Conservation (phyloP, 129 eudicot species). For the Tanacetum coccineum region DNA sequence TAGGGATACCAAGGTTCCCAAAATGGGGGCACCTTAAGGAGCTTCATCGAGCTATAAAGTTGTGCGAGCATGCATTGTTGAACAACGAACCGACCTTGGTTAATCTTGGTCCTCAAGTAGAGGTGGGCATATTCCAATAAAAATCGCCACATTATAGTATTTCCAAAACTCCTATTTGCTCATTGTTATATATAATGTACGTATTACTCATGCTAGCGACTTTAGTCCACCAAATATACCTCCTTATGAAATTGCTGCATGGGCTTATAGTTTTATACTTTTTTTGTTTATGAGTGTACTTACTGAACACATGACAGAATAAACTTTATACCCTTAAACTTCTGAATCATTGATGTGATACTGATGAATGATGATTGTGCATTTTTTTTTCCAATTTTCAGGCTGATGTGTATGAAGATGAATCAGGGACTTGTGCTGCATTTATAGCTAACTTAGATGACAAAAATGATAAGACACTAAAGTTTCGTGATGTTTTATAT, state of each 20-base stretch:
- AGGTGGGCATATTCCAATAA: constrained; percentile 35
- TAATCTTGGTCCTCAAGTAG: constrained; percentile 68
- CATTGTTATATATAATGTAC: background rate
- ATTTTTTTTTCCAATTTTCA: constrained; percentile 18
- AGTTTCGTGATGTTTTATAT: constrained; percentile 64
- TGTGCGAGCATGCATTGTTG: constrained; percentile 67
- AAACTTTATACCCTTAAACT: constrained; percentile 1
- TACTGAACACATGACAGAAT: background rate
- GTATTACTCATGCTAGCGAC: background rate
- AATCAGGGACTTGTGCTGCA: constrained; percentile 78
- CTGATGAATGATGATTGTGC: too few species aligned
- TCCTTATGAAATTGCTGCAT: constrained; percentile 8
- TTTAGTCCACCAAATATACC: background rate
- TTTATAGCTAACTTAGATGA: constrained; percentile 83
- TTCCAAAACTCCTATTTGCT: background rate
- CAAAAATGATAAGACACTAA: constrained; percentile 56
- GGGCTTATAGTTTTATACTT: background rate
- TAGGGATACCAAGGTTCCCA: constrained; percentile 88
- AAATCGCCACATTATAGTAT: too few species aligned
- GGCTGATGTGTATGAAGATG: constrained; percentile 79
- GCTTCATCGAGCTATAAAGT: constrained; percentile 85
- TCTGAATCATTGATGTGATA: background rate
- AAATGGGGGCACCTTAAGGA: constrained; percentile 98
- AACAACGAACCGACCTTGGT: constrained; percentile 48
- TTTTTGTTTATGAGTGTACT: background rate